These are phyloP conservation scores for Anethum foeniculum DNA, from an alignment of 140 eudicot genomes.

Conservation along the genomic window DNA sequence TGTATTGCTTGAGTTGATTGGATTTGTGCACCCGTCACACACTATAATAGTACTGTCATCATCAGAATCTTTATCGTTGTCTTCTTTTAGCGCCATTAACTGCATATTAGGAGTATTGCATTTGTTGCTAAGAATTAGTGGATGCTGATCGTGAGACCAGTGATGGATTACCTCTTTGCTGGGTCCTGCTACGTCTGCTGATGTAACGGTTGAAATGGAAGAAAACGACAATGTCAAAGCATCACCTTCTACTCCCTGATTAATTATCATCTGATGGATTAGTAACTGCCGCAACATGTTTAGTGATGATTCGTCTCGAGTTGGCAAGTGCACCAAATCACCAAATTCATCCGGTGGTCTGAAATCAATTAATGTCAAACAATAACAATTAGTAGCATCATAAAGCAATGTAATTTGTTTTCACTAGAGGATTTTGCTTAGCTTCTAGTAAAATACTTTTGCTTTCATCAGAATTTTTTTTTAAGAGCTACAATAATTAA, in stretches of 20 bases:
- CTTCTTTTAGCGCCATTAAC: too few species aligned
- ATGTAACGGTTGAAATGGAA: neutral
- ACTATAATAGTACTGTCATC: neutral
- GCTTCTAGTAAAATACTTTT: too few species aligned
- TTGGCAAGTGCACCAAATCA: constrained; percentile 1
- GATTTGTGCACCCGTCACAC: neutral
- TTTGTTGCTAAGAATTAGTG: neutral
- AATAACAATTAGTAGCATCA: too few species aligned
- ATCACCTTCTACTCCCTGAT: neutral
- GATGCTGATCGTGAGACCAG: neutral
- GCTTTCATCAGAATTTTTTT: too few species aligned
- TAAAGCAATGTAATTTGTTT: too few species aligned
- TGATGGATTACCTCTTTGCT: neutral
- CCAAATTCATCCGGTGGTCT: neutral
- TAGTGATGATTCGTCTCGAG: neutral
- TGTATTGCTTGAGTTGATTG: neutral
- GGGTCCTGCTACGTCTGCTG: neutral
- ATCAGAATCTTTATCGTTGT: neutral
- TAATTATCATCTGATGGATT: neutral
- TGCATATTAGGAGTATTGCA: neutral
- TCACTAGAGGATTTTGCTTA: too few species aligned
- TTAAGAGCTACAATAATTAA: too few species aligned
- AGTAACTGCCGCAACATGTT: neutral
- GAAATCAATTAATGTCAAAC: neutral
- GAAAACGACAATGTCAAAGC: neutral